These are phyloP conservation scores for Fusarium tjaetaba DNA, from an alignment of 2,329 filamentous ascomycete species.

Conservation along the genomic window DNA sequence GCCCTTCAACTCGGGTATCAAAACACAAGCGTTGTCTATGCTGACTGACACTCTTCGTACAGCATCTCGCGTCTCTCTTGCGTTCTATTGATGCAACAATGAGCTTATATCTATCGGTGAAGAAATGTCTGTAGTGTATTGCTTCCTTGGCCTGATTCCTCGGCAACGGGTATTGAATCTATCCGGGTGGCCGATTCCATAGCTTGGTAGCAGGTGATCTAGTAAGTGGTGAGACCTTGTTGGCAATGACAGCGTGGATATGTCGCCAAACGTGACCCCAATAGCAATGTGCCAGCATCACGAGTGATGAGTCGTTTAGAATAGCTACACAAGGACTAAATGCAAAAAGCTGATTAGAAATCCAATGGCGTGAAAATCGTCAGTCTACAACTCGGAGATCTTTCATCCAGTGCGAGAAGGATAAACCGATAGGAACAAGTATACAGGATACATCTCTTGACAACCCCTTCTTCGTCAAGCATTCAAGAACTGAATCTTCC, in stretches of 20 bases:
- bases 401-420: too few species aligned
- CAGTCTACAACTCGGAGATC: fast-evolving
- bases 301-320: background rate
- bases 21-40: too few species aligned
- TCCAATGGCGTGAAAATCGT: background rate
- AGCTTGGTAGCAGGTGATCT: fast-evolving
- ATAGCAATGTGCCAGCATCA: too few species aligned
- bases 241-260: background rate
- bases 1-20: too few species aligned
- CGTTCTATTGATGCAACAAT: fast-evolving
- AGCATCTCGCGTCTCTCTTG: background rate
- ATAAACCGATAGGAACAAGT: fast-evolving
- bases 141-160: fast-evolving
- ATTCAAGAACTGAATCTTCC: background rate
- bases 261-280: background rate
- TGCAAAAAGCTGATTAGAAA: background rate
- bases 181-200: background rate
- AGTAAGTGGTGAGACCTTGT: background rate
- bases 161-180: background rate
- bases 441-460: background rate
- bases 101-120: background rate
- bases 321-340: background rate
- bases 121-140: too few species aligned
- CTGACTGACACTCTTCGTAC: fast-evolving
- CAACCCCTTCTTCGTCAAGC: background rate